phyloP scores from a whole-genome alignment of 2,329 filamentous ascomycete genomes.

The Colletotrichum phormii region DNA sequence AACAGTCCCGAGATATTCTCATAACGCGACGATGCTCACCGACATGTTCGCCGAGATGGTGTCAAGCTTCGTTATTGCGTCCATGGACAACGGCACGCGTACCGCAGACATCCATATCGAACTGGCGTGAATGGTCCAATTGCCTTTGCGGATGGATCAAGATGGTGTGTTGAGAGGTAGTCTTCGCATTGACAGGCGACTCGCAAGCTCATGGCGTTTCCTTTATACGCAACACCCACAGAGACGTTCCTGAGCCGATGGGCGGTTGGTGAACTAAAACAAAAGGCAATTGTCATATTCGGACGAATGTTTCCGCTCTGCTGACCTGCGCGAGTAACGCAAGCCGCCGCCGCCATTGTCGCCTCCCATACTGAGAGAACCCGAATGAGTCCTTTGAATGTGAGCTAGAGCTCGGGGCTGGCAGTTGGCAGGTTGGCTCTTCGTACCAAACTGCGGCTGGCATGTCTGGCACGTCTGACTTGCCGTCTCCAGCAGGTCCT shows the following conservation, averaged over 20 bases:
- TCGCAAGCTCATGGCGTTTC: conserved; percentile 28
- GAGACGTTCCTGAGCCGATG: conserved; percentile 14
- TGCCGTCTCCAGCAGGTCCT: neutral
- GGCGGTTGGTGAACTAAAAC: neutral
- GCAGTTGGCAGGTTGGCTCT: neutral
- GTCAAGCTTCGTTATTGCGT: neutral
- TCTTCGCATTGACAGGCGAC: conserved; percentile 28
- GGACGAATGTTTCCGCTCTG: neutral
- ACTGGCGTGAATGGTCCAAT: conserved; percentile 18
- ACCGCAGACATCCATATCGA: conserved; percentile 15
- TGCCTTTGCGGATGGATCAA: neutral
- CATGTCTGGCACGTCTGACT: neutral
- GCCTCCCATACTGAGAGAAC: neutral
- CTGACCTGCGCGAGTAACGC: neutral
- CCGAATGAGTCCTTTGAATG: conserved; percentile 12
- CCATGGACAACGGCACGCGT: conserved; percentile 25
- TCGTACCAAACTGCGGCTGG: conserved; percentile 1
- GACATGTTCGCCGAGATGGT: neutral
- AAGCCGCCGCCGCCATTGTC: neutral
- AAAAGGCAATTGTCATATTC: neutral
- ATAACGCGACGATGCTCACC: neutral
- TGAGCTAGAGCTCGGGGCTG: neutral
- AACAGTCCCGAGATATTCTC: neutral
- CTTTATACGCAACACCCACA: neutral
- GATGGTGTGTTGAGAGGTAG: conserved; percentile 24